Evolutionary conservation across 73 alveolate genomes (phyloP).

Genomic region (Stentor roeselii): DNA sequence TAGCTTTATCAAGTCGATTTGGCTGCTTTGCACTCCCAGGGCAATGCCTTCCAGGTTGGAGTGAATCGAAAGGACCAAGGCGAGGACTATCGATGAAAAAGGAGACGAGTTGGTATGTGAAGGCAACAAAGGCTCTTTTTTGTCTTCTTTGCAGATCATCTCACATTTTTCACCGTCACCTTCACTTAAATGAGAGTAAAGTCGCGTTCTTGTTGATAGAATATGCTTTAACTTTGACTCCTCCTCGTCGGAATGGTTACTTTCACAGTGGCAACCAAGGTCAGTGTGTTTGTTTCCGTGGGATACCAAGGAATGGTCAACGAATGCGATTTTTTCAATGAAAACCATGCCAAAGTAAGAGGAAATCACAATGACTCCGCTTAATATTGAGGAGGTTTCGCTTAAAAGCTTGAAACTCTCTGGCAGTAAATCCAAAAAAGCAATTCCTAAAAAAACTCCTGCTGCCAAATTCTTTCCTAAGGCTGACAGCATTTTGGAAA

Average conservation of each 20-base stretch:
- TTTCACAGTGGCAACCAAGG: neutral
- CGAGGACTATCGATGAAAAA: neutral
- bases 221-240: conserved; percentile 4
- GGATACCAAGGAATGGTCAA: conserved; percentile 6
- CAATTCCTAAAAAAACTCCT: conserved; percentile 39
- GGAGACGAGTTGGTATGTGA: neutral
- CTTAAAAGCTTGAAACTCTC: conserved; percentile 23
- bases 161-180: conserved; percentile 17
- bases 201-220: conserved; percentile 8
- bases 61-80: conserved; percentile 19
- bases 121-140: neutral
- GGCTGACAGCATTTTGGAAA: neutral
- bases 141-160: neutral
- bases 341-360: conserved; percentile 14
- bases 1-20: neutral
- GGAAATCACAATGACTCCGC: neutral
- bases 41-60: conserved; percentile 17
- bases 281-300: conserved; percentile 11
- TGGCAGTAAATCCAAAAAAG: conserved; percentile 39
- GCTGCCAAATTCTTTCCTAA: conserved; percentile 33
- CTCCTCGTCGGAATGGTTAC: neutral
- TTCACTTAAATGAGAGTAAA: neutral
- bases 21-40: neutral
- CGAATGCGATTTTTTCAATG: conserved; percentile 35
- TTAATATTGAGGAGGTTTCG: too few species aligned